A percentile compares a stretch with the other conserved stretches of the same genome.
These are phyloP conservation scores for Serendipita indica DNA, from an alignment of 768 basidiomycete genomes.

Conservation along the genomic window DNA sequence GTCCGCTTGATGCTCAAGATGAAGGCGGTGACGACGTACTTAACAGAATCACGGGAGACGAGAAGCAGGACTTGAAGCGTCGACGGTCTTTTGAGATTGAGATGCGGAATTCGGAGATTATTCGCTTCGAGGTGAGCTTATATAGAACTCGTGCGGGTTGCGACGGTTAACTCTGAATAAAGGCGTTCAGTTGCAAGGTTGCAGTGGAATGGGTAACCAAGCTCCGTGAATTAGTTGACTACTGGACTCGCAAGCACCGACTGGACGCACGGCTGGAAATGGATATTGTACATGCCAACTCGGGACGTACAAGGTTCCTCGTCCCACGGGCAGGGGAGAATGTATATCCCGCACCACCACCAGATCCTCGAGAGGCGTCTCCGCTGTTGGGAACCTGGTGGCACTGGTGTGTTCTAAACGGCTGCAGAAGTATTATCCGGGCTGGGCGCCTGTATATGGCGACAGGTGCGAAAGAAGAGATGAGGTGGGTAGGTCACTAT, in stretches of 20 bases:
- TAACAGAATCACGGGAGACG: conserved; percentile 21
- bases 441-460: conserved; percentile 60
- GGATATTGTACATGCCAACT: conserved; percentile 44
- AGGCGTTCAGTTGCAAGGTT: conserved; percentile 51
- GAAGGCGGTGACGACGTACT: conserved; percentile 47
- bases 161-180: conserved; percentile 4
- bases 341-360: conserved; percentile 35
- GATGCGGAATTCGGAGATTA: conserved; percentile 47
- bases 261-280: conserved; percentile 69
- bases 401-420: conserved; percentile 77
- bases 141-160: background rate
- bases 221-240: conserved; percentile 50
- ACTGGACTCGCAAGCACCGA: conserved; percentile 68
- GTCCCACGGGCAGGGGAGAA: conserved; percentile 33
- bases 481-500: conserved; percentile 40
- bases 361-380: conserved; percentile 37
- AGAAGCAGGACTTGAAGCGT: conserved; percentile 36
- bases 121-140: conserved; percentile 61
- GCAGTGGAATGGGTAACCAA: conserved; percentile 78
- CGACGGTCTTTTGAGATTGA: conserved; percentile 66
- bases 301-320: conserved; percentile 25
- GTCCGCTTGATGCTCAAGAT: conserved; percentile 44
- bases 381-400: conserved; percentile 51
- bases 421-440: conserved; percentile 61
- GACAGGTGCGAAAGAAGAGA: conserved; percentile 57